Evolutionary conservation across 2,329 filamentous ascomycete genomes (phyloP), one percentile per base, ranked within the genome.

Genomic region (Ascosphaera acerosa): DNA sequence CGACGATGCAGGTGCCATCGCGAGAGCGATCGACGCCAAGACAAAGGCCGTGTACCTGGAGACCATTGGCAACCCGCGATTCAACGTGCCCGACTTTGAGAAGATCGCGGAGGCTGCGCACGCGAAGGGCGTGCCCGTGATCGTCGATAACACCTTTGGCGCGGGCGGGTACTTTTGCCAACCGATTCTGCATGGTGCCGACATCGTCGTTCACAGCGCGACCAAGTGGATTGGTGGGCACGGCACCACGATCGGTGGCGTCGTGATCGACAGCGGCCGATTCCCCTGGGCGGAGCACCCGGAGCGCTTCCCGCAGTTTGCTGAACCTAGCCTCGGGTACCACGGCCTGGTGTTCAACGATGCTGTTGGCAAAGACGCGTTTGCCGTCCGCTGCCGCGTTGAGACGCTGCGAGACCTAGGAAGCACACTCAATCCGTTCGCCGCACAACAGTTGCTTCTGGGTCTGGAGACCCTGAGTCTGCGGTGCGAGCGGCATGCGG

Each of bases 181-280:
- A 4, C 82, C 82, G 25, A 84, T 92, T 43, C 72, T 82, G 15
- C 76, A 90, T 51, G 82, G 82, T 33, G 82, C 77, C 38, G 82
- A 92, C 48, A 91, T 92, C 36, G 74, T 92, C 32, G 77, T 91
- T 15, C 81, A 92, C 62, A 87, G 76, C 23, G 81, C 81, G 7
- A 91, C 82, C 35, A 92, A 92, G 55, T 92, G 82, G 82, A 92
- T 94, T 38, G 82, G 82, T 34, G 82, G 82, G 26, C 84, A 94
- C 52, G 84, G 82, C 37, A 90, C 82, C 25, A 91, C 82, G 16
- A 76, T 92, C 40, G 82, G 65, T 35, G 82, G 82, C 37, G 65
- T 91, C 27, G 65, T 92, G 19, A 61, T 92, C 39, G 82, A 92
- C 57, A 68, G 72, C 40, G 82, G 82, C 44, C 87, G 80, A 50